Conservation (phyloP, 23 red algal species). For the Gracilaria caudata region DNA sequence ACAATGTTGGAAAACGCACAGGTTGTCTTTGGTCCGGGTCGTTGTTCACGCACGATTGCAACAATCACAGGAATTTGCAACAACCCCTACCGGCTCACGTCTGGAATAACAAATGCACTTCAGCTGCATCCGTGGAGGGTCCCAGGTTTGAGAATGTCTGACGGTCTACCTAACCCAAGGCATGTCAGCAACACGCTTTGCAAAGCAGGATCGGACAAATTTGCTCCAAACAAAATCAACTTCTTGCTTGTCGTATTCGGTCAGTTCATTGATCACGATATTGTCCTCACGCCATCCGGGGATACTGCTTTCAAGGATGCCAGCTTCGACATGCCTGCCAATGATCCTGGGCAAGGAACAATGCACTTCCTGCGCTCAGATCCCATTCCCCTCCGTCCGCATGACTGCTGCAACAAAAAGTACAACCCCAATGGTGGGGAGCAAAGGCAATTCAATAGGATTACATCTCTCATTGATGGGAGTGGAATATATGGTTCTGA, state of each 20-base stretch:
- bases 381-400: neutral
- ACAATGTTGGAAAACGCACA: conserved; percentile 56
- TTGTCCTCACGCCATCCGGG: conserved; percentile 69
- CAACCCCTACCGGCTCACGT: conserved; percentile 23
- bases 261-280: conserved; percentile 76
- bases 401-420: conserved; percentile 32
- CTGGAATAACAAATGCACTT: conserved; percentile 52
- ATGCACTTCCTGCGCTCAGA: conserved; percentile 56
- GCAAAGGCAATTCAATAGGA: conserved; percentile 41
- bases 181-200: conserved; percentile 29
- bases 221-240: conserved; percentile 21
- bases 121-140: neutral
- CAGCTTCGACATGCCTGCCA: neutral
- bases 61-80: conserved; percentile 65
- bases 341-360: conserved; percentile 19
- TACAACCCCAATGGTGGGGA: conserved; percentile 27
- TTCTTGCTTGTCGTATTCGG: conserved; percentile 60
- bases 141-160: neutral
- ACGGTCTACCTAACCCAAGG: conserved; percentile 37
- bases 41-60: conserved; percentile 10
- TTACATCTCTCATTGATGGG: conserved; percentile 63
- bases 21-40: conserved; percentile 25
- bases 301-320: neutral
- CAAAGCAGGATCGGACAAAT: neutral
- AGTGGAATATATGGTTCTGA: conserved; percentile 72